Conservation (phyloP, 495 filamentous ascomycete genomes). For the Aspergillus ellipticus region DNA sequence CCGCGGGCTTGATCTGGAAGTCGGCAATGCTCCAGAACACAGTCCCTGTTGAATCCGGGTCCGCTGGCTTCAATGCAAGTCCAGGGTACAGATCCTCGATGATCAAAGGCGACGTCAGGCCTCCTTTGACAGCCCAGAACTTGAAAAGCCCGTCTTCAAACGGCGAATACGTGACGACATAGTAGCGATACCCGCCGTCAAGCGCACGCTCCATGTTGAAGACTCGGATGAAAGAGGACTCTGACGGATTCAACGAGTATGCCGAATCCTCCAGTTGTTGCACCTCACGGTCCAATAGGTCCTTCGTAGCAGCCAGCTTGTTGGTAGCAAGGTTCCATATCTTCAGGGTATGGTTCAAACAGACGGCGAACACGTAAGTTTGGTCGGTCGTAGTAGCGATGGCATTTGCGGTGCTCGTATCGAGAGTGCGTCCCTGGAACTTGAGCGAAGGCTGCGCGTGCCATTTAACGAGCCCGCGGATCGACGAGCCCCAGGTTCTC, state of each 20-base stretch:
- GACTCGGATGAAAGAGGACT: slow-evolving; percentile 66
- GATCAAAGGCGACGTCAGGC: slow-evolving; percentile 56
- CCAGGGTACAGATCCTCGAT: slow-evolving; percentile 68
- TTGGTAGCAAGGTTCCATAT: slow-evolving; percentile 80
- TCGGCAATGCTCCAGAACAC: slow-evolving; percentile 86
- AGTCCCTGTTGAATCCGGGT: slow-evolving; percentile 63
- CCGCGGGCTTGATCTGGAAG: slow-evolving; percentile 62
- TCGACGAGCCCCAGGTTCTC: slow-evolving; percentile 68
- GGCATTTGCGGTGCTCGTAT: slow-evolving; percentile 59
- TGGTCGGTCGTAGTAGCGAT: slow-evolving; percentile 61
- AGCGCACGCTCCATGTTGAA: slow-evolving; percentile 53
- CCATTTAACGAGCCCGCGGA: slow-evolving; percentile 70
- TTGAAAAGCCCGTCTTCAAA: slow-evolving; percentile 87
- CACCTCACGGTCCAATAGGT: slow-evolving; percentile 60
- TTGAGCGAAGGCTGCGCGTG: slow-evolving; percentile 60
- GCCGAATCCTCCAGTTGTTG: slow-evolving; percentile 54
- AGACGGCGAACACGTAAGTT: slow-evolving; percentile 76
- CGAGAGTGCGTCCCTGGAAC: slow-evolving; percentile 62
- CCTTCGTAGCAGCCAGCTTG: slow-evolving; percentile 64
- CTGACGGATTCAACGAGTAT: slow-evolving; percentile 75
- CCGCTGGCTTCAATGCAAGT: slow-evolving; percentile 58
- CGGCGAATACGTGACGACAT: slow-evolving; percentile 82
- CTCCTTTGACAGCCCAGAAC: slow-evolving; percentile 77
- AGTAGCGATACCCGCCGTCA: slow-evolving; percentile 60
- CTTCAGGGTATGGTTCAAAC: slow-evolving; percentile 79